Conservation (phyloP, 371 early-diverging fungal genomes). For the Rhizomucor miehei region DNA sequence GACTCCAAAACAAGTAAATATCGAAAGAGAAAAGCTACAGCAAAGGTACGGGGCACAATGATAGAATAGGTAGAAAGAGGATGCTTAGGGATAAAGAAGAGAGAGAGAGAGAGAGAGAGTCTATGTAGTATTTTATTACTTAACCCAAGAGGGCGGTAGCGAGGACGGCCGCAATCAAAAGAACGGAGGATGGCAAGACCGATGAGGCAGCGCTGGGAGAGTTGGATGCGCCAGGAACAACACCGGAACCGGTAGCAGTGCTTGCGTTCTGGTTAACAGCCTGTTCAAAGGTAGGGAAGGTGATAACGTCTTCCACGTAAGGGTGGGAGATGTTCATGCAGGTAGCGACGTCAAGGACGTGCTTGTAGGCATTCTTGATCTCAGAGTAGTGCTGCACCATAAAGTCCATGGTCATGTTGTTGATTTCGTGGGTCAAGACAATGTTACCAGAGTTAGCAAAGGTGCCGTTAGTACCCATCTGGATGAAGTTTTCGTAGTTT, state of each 20-base stretch:
- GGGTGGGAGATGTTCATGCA: slow-evolving; percentile 55
- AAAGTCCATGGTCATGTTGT: slow-evolving; percentile 53
- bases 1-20: too few relatives aligned
- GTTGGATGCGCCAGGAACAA: slow-evolving; percentile 31
- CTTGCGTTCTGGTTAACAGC: slow-evolving; percentile 17
- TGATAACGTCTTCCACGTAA: slow-evolving; percentile 41
- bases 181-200: slow-evolving; percentile 4
- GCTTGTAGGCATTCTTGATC: slow-evolving; percentile 46
- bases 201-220: slow-evolving; percentile 5
- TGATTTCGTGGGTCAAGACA: slow-evolving; percentile 52
- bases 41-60: too few relatives aligned
- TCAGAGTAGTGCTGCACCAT: slow-evolving; percentile 41
- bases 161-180: slow-evolving; percentile 8
- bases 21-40: too few relatives aligned
- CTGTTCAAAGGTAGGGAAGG: slow-evolving; percentile 37
- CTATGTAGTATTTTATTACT: too few relatives aligned
- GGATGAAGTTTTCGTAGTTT: slow-evolving; percentile 37
- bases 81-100: too few relatives aligned
- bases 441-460: slow-evolving; percentile 38
- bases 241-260: slow-evolving; percentile 32
- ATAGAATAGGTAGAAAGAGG: too few relatives aligned
- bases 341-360: slow-evolving; percentile 47
- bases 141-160: too few relatives aligned
- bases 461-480: slow-evolving; percentile 44
- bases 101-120: too few relatives aligned